Evolutionary conservation across 805 yeast genomes (phyloP).

Genomic region (Sugiyamaella chiloensis): DNA sequence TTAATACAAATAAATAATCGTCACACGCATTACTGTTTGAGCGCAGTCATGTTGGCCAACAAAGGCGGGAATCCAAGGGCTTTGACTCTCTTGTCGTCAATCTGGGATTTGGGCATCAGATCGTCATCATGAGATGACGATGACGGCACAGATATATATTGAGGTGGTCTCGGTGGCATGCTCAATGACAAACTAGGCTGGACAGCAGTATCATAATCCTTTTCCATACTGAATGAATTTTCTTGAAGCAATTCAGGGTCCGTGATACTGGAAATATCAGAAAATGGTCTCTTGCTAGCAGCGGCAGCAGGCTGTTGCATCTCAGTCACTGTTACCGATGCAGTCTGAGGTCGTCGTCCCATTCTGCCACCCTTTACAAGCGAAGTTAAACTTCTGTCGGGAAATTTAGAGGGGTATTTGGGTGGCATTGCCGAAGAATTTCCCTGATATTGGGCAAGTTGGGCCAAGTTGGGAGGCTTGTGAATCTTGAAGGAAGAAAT

Average conservation of each 20-base stretch:
- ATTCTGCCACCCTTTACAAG: conserved; percentile 7
- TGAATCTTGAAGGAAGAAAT: conserved; percentile 16
- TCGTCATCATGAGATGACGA: conserved; percentile 1
- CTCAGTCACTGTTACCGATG: neutral
- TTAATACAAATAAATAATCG: neutral
- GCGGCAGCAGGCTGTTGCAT: neutral
- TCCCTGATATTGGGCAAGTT: neutral
- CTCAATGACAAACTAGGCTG: conserved; percentile 14
- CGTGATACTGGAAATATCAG: neutral
- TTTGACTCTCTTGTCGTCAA: conserved; percentile 21
- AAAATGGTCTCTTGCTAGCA: neutral
- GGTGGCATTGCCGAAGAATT: neutral
- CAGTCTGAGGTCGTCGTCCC: neutral
- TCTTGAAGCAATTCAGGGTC: too few relatives aligned
- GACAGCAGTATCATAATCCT: conserved; percentile 15
- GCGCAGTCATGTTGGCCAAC: conserved; percentile 18
- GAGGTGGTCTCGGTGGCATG: conserved; percentile 4
- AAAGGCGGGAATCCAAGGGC: conserved; percentile 31
- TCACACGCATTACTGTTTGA: neutral
- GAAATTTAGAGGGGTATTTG: conserved; percentile 11
- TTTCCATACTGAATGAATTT: neutral
- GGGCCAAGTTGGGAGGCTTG: conserved; percentile 1
- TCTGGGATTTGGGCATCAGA: neutral
- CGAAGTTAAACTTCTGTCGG: conserved; percentile 15
- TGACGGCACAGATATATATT: neutral